Evolutionary conservation across 768 basidiomycete species (phyloP).

Genomic region (Rhodotorula babjevae): DNA sequence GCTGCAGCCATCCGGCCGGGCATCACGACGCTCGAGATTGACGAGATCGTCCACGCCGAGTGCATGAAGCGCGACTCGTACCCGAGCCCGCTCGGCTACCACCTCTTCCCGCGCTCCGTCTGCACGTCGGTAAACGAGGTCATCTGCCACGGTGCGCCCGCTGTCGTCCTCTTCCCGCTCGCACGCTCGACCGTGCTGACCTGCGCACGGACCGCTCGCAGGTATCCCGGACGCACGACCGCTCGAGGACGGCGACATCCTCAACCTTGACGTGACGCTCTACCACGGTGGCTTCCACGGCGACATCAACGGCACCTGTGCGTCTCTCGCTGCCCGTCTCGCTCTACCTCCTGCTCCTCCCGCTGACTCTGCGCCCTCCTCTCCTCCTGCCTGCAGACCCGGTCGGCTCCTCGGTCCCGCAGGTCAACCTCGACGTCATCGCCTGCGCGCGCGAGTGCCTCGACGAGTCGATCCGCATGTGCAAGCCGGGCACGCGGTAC

Average conservation of each 20-base stretch:
- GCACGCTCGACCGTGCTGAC: not conserved
- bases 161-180: no score
- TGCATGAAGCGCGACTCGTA: slow-evolving; percentile 86
- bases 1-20: slow-evolving; percentile 82
- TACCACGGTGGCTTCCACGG: slow-evolving; percentile 83
- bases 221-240: slow-evolving; percentile 52
- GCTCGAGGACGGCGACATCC: slow-evolving; percentile 84
- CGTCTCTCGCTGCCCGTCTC: not conserved
- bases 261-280: slow-evolving; percentile 83
- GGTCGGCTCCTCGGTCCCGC: slow-evolving; percentile 52
- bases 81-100: slow-evolving; percentile 89
- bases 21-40: slow-evolving; percentile 90
- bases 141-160: slow-evolving; percentile 74
- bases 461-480: slow-evolving; percentile 82
- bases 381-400: slow-evolving; percentile 19
- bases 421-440: slow-evolving; percentile 76
- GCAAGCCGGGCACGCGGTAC: slow-evolving; percentile 88
- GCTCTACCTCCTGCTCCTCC: not conserved
- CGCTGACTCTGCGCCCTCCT: not conserved
- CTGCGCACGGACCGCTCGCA: not conserved
- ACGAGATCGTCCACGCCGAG: slow-evolving; percentile 87
- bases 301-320: slow-evolving; percentile 53
- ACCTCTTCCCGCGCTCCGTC: slow-evolving; percentile 85
- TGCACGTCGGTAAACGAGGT: slow-evolving; percentile 94
- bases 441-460: slow-evolving; percentile 73